phyloP scores from a whole-genome alignment of 225 moss, liverwort and hornwort species.

The Takakia lepidozioides region DNA sequence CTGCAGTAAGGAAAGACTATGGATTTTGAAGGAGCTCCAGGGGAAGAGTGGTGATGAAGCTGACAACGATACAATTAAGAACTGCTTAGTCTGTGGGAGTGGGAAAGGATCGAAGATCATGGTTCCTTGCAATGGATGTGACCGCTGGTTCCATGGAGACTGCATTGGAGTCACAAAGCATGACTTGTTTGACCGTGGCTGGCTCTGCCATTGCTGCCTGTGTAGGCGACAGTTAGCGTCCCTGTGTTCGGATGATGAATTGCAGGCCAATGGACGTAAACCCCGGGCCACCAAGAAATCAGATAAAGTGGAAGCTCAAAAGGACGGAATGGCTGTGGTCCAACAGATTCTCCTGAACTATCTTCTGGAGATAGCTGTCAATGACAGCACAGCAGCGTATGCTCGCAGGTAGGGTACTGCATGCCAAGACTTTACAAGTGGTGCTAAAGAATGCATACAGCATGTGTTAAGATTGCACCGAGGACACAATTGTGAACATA shows the following conservation, averaged over 20 bases:
- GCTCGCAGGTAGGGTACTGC: slow-evolving; percentile 64
- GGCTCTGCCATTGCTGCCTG: slow-evolving; percentile 91
- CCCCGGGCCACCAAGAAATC: slow-evolving; percentile 28
- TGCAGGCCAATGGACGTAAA: slow-evolving; percentile 47
- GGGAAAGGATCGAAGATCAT: slow-evolving; percentile 58
- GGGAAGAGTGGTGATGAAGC: slow-evolving; percentile 27
- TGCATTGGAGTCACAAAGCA: slow-evolving; percentile 85
- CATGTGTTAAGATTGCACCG: too few relatives aligned
- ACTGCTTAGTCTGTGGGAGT: slow-evolving; percentile 65
- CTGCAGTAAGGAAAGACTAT: slow-evolving; percentile 66
- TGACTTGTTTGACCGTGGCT: slow-evolving; percentile 68
- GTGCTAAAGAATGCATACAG: too few relatives aligned
- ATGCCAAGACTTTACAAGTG: too few relatives aligned
- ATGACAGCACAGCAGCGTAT: slow-evolving; percentile 62
- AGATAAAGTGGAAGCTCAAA: slow-evolving; percentile 43
- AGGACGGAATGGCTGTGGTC: slow-evolving; percentile 56
- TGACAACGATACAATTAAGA: slow-evolving; percentile 25
- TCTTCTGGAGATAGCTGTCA: slow-evolving; percentile 63
- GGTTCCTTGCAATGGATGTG: slow-evolving; percentile 75
- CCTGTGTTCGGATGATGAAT: slow-evolving; percentile 43
- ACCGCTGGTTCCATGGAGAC: slow-evolving; percentile 80
- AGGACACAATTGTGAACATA: too few relatives aligned
- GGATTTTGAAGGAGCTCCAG: slow-evolving; percentile 78
- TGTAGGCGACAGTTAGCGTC: slow-evolving; percentile 71
- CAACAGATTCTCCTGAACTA: slow-evolving; percentile 89